phyloP scores from a whole-genome alignment of 371 early-diverging fungal genomes.

The Fennellomyces sp. region DNA sequence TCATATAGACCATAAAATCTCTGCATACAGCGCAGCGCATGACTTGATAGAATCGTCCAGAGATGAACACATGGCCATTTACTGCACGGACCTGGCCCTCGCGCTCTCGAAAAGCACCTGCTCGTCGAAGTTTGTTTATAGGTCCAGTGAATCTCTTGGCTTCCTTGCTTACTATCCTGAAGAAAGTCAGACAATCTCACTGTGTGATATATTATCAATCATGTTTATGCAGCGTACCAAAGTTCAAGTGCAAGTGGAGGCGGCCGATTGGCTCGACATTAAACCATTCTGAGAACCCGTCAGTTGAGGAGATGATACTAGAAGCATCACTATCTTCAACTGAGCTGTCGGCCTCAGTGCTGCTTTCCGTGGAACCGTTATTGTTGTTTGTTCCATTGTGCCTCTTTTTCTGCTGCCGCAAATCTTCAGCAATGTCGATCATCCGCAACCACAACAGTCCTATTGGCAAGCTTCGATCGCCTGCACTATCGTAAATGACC shows the following conservation, averaged over 20 bases:
- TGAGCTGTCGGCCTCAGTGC: neutral
- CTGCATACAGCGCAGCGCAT: slow-evolving; percentile 95
- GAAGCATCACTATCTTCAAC: neutral
- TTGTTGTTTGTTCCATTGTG: neutral
- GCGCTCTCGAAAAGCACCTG: slow-evolving; percentile 87
- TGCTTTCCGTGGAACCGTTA: neutral
- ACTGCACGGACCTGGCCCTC: slow-evolving; percentile 76
- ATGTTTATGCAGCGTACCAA: slow-evolving; percentile 48
- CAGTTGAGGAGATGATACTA: neutral
- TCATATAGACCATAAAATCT: slow-evolving; percentile 87
- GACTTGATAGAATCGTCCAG: slow-evolving; percentile 87
- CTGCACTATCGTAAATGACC: slow-evolving; percentile 69
- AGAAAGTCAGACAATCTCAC: neutral
- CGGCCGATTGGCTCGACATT: slow-evolving; percentile 95
- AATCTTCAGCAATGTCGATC: slow-evolving; percentile 74
- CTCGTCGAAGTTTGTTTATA: slow-evolving; percentile 79
- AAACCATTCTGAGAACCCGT: slow-evolving; percentile 70
- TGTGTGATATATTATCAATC: neutral
- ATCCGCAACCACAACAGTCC: slow-evolving; percentile 84
- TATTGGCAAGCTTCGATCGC: slow-evolving; percentile 63
- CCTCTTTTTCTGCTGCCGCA: slow-evolving; percentile 65
- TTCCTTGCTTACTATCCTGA: slow-evolving; percentile 25
- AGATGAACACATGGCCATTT: slow-evolving; percentile 90
- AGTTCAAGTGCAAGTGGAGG: slow-evolving; percentile 76
- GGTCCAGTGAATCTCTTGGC: slow-evolving; percentile 57